Evolutionary conservation across 2,329 filamentous ascomycete genomes (phyloP).

Genomic region (Colletotrichum tofieldiae): DNA sequence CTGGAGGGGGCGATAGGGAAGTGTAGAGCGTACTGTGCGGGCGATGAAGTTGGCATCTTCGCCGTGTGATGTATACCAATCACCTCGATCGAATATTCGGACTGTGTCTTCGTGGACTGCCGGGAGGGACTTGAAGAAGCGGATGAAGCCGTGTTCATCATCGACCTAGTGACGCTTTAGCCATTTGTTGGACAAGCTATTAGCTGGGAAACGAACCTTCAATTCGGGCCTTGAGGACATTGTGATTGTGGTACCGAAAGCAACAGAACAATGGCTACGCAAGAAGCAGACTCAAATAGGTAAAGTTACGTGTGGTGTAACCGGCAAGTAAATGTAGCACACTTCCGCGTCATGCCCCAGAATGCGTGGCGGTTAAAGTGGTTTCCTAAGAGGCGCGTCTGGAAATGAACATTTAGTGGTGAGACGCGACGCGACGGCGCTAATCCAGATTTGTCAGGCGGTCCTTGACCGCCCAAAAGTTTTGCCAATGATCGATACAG

Average conservation of each 20-base stretch:
- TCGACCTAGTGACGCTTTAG: conserved; percentile 76
- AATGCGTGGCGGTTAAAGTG: conserved; percentile 27
- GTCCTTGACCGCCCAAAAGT: conserved; percentile 9
- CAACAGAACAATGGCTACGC: not conserved
- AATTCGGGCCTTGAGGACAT: conserved; percentile 83
- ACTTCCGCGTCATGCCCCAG: conserved; percentile 7
- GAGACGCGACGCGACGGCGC: conserved; percentile 42
- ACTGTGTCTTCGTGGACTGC: conserved; percentile 80
- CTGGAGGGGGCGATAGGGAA: not conserved
- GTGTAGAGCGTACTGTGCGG: conserved; percentile 70
- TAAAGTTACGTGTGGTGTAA: conserved; percentile 17
- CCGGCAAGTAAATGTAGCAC: not conserved
- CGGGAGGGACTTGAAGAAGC: conserved; percentile 92
- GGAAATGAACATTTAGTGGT: conserved; percentile 18
- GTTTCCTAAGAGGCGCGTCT: conserved; percentile 38
- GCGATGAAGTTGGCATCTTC: conserved; percentile 89
- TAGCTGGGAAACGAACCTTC: conserved; percentile 65
- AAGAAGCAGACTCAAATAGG: conserved; percentile 4
- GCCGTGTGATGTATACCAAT: conserved; percentile 96
- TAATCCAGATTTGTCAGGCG: not conserved
- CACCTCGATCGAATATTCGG: conserved; percentile 92
- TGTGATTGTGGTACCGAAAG: conserved; percentile 46
- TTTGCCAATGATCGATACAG: conserved; percentile 4
- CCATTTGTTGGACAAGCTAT: conserved; percentile 20
- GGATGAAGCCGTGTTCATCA: conserved; percentile 97